Conservation (phyloP, 2,329 filamentous ascomycete species). For the Chaetomiaceae sp. region DNA sequence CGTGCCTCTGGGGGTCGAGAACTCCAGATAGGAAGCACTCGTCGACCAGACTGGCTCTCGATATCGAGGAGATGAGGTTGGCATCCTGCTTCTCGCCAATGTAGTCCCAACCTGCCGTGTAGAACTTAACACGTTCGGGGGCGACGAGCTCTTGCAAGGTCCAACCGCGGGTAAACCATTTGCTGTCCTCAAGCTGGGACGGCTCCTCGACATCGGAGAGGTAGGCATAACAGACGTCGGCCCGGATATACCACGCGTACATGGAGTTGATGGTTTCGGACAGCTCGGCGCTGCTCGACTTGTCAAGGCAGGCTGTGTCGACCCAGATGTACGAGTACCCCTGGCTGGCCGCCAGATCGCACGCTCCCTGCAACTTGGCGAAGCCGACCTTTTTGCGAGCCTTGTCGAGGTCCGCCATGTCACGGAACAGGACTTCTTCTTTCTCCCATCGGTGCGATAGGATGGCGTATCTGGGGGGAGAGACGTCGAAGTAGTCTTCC, state of each 20-base stretch:
- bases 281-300: slow-evolving; percentile 8
- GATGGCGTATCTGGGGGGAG: background rate
- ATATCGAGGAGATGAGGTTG: background rate
- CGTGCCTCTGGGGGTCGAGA: background rate
- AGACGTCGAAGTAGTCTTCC: background rate
- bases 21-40: background rate
- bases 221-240: slow-evolving; percentile 6
- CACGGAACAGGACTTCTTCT: slow-evolving; percentile 4
- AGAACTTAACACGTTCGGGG: background rate
- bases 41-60: background rate
- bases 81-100: slow-evolving; percentile 1
- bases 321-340: slow-evolving; percentile 3
- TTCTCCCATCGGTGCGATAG: slow-evolving; percentile 9
- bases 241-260: background rate
- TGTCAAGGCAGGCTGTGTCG: slow-evolving; percentile 15
- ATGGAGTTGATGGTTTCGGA: slow-evolving; percentile 13
- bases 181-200: background rate
- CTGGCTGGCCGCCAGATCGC: background rate
- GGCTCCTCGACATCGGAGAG: background rate
- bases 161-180: slow-evolving; percentile 10
- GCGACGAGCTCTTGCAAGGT: slow-evolving; percentile 12
- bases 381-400: background rate
- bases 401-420: slow-evolving; percentile 4
- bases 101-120: background rate
- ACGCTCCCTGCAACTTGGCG: background rate